Base-by-base conservation (phyloP, 768 basidiomycete genomes). In the Cystoderma amianthinum region DNA sequence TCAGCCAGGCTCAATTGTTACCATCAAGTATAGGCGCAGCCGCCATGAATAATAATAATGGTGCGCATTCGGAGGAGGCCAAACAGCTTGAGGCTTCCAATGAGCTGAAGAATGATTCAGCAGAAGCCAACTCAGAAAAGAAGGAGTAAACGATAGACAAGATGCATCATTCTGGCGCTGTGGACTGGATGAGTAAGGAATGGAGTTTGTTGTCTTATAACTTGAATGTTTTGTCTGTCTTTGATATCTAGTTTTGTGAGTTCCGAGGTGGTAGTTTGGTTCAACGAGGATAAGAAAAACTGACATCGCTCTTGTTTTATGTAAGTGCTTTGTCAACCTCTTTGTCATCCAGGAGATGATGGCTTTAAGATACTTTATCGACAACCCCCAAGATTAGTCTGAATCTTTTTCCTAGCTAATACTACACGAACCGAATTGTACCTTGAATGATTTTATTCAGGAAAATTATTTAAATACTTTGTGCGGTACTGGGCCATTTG, bases 1-100 rank as follows among this genome's bases (percentile, higher is more conserved):
- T 90, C 39, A 73, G 68, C 43, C 70, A 73, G 44, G 61, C 64
- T 7, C 68, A 69, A 38, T 41, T 71, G 32, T 43, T 75, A 20
- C 62, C 64, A n/a, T 55, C 60, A 45, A 47, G 48, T 43, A 45
- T 45, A 38, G 30, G 36, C 6, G 44, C 42, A 39, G 19, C 41
- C 44, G 39, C 30, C 42, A 34, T 44, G 23, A 41, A 32, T 46
- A 36, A 37, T 23, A 42, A 50, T 22, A 50, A 55, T 36, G 54
- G 53, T 50, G 59, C 51, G 48, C 56, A 51, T 48, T 43, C 45
- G 41, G 61, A 60, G n/a, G 59, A 61, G 25, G 49, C 53, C 16
- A 54, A 56, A 40, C 51, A 55, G 20, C 24, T 52, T 24, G 58
- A 60, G 20, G 48, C 53, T 6, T 46, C 54, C 37, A 41, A 48